Evolutionary conservation across 2,329 filamentous ascomycete species (phyloP).

Genomic region (Colletotrichum sp.): DNA sequence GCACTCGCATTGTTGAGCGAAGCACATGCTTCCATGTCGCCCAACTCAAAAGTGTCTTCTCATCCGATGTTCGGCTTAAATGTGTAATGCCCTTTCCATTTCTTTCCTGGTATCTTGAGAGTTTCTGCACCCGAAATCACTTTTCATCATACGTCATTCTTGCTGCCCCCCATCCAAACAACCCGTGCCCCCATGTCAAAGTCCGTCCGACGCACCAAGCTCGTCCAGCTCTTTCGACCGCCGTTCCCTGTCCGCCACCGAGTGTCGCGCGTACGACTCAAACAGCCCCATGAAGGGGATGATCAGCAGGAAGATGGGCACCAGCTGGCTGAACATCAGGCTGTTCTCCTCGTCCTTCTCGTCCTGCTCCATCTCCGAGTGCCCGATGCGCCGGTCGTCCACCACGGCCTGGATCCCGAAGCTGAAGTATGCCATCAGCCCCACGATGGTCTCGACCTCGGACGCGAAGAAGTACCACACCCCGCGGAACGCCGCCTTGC

Average conservation of each 20-base stretch:
- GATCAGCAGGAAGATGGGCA: slow-evolving; percentile 23
- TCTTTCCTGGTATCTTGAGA: not conserved
- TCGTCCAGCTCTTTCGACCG: not conserved
- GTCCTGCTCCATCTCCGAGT: slow-evolving; percentile 7
- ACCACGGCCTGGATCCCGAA: not conserved
- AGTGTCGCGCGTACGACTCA: slow-evolving; percentile 13
- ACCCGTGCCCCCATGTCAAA: not conserved
- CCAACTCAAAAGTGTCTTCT: not conserved
- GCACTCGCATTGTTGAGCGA: not conserved
- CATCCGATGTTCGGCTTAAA: slow-evolving; percentile 15
- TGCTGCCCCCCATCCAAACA: not conserved
- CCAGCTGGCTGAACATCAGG: slow-evolving; percentile 22
- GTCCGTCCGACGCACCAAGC: not conserved
- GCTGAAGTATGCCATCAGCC: not conserved
- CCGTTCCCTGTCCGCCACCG: not conserved
- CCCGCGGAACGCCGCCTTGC: not conserved
- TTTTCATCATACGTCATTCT: not conserved
- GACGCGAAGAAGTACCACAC: slow-evolving; percentile 13
- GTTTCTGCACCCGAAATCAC: not conserved
- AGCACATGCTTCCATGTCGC: not conserved
- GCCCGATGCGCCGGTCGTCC: slow-evolving; percentile 4
- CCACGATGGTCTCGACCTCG: not conserved
- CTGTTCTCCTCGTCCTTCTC: slow-evolving; percentile 11
- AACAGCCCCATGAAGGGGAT: slow-evolving; percentile 20
- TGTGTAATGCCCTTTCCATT: not conserved